Conservation (phyloP, 2,329 filamentous ascomycete species). For the Rutstroemia sp. region DNA sequence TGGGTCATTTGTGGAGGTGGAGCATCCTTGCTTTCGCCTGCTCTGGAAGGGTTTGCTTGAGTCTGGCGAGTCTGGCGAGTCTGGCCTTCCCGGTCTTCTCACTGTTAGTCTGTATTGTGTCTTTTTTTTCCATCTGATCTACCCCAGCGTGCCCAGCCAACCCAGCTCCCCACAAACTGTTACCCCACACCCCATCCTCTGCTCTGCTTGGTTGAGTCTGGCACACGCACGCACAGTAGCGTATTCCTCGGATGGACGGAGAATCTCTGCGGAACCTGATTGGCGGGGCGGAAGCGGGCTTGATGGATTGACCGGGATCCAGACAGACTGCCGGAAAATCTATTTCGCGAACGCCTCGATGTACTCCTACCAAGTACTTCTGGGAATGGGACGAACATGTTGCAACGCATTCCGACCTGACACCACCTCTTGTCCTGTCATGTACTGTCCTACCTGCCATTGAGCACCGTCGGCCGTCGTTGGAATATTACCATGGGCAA, state of each 20-base stretch:
- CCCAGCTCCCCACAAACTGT: constrained; percentile 1
- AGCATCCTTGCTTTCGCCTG: too few relatives aligned
- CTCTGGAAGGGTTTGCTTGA: background rate
- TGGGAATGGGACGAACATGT: background rate
- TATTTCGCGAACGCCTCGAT: background rate
- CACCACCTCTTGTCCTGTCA: too few relatives aligned
- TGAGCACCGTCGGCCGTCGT: background rate
- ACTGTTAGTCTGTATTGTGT: background rate
- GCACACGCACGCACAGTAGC: background rate
- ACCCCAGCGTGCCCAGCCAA: background rate
- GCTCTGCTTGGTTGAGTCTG: background rate
- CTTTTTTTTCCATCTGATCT: constrained; percentile 4
- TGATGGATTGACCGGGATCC: background rate
- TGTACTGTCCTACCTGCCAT: background rate
- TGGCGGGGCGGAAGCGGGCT: background rate
- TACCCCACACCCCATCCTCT: constrained; percentile 1
- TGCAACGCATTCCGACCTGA: background rate
- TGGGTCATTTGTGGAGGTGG: too few relatives aligned
- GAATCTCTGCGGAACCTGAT: background rate
- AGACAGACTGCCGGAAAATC: background rate
- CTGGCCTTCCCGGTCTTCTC: too few relatives aligned
- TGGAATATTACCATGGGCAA: background rate
- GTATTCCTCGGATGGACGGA: background rate
- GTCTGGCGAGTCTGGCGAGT: background rate
- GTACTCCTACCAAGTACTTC: background rate